These are phyloP conservation scores for Dactylellina parvicollis DNA, from an alignment of 2,329 filamentous ascomycete species.

Conservation along the genomic window DNA sequence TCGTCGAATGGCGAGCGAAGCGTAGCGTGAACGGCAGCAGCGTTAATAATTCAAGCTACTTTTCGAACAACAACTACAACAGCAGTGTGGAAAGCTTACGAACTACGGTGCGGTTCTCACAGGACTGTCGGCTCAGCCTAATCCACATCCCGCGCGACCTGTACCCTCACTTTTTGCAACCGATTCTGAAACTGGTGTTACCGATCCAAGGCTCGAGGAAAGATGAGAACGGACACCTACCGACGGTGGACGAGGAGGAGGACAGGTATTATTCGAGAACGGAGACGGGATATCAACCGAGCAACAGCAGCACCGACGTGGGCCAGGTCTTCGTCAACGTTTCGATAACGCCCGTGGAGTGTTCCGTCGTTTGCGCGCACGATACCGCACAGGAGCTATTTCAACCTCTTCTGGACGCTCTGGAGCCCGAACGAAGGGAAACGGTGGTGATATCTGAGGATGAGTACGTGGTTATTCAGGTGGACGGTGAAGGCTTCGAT, in stretches of 20 bases:
- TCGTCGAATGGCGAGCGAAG: slow-evolving; percentile 53
- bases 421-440: slow-evolving; percentile 66
- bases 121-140: slow-evolving; percentile 88
- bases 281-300: slow-evolving; percentile 41
- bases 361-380: slow-evolving; percentile 87
- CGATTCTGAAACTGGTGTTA: slow-evolving; percentile 84
- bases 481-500: slow-evolving; percentile 88
- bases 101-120: slow-evolving; percentile 59
- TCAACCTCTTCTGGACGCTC: slow-evolving; percentile 72
- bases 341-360: slow-evolving; percentile 89
- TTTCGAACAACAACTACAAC: slow-evolving; percentile 37
- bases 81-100: slow-evolving; percentile 57
- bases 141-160: slow-evolving; percentile 88
- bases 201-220: slow-evolving; percentile 67
- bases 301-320: slow-evolving; percentile 41
- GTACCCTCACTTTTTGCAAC: slow-evolving; percentile 81
- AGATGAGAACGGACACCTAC: slow-evolving; percentile 59
- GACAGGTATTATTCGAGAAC: slow-evolving; percentile 64
- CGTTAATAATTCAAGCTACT: slow-evolving; percentile 36
- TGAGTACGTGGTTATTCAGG: slow-evolving; percentile 86
- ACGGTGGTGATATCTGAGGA: slow-evolving; percentile 80
- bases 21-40: slow-evolving; percentile 38
- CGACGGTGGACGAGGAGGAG: slow-evolving; percentile 54
- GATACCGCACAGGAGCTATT: slow-evolving; percentile 79
- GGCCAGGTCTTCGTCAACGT: slow-evolving; percentile 82